phyloP scores from a whole-genome alignment of 306 rosid species.

The Inga leiocalycina region DNA sequence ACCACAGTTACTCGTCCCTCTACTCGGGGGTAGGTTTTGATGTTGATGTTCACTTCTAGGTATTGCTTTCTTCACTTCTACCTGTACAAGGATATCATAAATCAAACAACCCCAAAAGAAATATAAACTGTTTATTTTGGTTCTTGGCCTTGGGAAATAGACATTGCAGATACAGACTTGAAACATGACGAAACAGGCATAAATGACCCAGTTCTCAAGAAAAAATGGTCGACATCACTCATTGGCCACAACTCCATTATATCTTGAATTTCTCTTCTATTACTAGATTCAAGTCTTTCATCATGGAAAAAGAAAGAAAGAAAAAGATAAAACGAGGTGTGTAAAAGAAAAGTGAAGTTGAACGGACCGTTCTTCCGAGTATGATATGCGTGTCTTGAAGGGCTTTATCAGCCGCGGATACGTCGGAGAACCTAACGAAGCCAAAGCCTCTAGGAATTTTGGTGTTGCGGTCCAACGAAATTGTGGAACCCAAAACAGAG shows the following conservation, averaged over 20 bases:
- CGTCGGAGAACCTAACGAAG: slow-evolving; percentile 66
- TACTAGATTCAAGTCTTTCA: neutral
- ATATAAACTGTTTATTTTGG: neutral
- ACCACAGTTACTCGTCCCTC: slow-evolving; percentile 41
- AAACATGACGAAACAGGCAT: neutral
- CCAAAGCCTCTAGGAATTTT: slow-evolving; percentile 78
- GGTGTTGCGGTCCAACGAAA: slow-evolving; percentile 55
- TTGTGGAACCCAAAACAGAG: slow-evolving; percentile 48
- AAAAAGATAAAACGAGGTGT: neutral
- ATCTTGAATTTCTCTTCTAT: neutral
- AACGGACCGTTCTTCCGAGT: slow-evolving; percentile 56
- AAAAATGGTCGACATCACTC: neutral
- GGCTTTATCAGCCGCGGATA: slow-evolving; percentile 58
- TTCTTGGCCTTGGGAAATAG: neutral
- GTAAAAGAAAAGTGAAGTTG: neutral
- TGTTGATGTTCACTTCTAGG: slow-evolving; percentile 60
- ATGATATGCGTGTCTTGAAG: slow-evolving; percentile 56
- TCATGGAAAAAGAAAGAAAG: neutral
- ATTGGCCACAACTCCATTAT: neutral
- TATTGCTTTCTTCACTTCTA: slow-evolving; percentile 66
- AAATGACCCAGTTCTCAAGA: neutral
- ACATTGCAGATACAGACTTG: neutral
- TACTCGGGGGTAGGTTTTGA: slow-evolving; percentile 49
- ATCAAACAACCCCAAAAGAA: slow-evolving; percentile 20
- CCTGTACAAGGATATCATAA: slow-evolving; percentile 46